Conservation (phyloP, 805 yeast genomes). For the Metschnikowia henanensis region DNA sequence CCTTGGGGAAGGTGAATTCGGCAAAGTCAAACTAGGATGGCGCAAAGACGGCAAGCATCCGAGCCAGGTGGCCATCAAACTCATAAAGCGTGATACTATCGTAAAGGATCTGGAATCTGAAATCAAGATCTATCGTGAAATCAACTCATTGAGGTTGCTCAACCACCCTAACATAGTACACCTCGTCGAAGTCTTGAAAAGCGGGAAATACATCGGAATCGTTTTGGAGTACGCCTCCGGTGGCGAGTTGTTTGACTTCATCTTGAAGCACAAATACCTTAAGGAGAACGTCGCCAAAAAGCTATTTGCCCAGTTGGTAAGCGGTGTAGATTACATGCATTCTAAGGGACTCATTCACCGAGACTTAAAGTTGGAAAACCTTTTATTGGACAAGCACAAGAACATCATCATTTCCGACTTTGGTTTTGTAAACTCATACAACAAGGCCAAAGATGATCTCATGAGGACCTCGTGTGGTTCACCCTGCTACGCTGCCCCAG, state of each 20-base stretch:
- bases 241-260: slow-evolving; percentile 94
- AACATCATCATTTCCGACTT: slow-evolving; percentile 87
- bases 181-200: slow-evolving; percentile 88
- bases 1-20: slow-evolving; percentile 97
- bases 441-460: slow-evolving; percentile 56
- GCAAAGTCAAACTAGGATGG: slow-evolving; percentile 97
- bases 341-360: slow-evolving; percentile 78
- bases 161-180: slow-evolving; percentile 94
- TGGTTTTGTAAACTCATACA: slow-evolving; percentile 91
- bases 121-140: slow-evolving; percentile 88
- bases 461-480: slow-evolving; percentile 97
- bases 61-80: slow-evolving; percentile 89
- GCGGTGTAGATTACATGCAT: slow-evolving; percentile 91
- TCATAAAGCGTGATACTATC: slow-evolving; percentile 86
- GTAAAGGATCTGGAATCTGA: slow-evolving; percentile 84
- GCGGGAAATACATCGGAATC: slow-evolving; percentile 93
- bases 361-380: slow-evolving; percentile 73
- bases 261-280: slow-evolving; percentile 78
- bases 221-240: slow-evolving; percentile 97
- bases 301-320: slow-evolving; percentile 87
- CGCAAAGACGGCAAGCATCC: slow-evolving; percentile 77
- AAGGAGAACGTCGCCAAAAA: slow-evolving; percentile 87
- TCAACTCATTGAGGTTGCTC: slow-evolving; percentile 80
- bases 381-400: slow-evolving; percentile 79
- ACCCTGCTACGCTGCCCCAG: slow-evolving; percentile 99